phyloP scores from a whole-genome alignment of 108 stramenopile genomes.

The Skeletonema marinoi region DNA sequence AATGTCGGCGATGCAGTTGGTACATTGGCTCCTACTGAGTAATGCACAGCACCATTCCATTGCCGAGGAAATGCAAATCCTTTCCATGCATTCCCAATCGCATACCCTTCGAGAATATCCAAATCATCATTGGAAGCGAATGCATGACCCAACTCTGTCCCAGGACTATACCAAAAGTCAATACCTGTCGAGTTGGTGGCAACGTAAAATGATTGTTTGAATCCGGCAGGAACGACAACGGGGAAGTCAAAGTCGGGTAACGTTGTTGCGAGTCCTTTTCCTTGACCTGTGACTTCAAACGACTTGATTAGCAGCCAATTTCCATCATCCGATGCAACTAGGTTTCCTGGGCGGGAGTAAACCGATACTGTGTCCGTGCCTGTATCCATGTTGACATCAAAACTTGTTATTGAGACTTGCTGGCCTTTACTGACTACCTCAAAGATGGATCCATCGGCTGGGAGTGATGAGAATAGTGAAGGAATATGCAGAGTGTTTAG shows the following conservation, averaged over 20 bases:
- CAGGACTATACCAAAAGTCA: slow-evolving; percentile 18
- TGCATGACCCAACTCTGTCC: neutral
- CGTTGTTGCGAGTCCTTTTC: slow-evolving; percentile 9
- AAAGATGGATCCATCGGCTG: slow-evolving; percentile 18
- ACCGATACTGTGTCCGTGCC: neutral
- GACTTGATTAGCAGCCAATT: slow-evolving; percentile 13
- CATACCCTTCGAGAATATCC: slow-evolving; percentile 9
- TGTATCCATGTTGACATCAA: slow-evolving; percentile 22
- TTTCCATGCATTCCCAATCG: neutral
- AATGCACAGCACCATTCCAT: slow-evolving; percentile 13
- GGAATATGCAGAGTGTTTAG: neutral
- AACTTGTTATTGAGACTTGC: neutral
- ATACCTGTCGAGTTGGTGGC: neutral
- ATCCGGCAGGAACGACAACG: neutral
- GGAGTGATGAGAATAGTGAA: neutral
- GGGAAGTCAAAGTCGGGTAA: slow-evolving; percentile 5
- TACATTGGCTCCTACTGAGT: neutral
- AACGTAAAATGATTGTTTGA: slow-evolving; percentile 20
- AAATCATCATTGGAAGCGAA: slow-evolving; percentile 11
- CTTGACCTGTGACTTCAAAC: slow-evolving; percentile 10
- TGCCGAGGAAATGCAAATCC: slow-evolving; percentile 7
- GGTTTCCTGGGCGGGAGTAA: slow-evolving; percentile 8
- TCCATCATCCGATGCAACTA: slow-evolving; percentile 9
- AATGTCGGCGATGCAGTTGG: neutral
- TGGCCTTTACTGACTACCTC: slow-evolving; percentile 3